Percentiles rank a stretch among this genome's conserved stretches.
These are phyloP conservation scores for Trichoderma atrobrunneum DNA, from an alignment of 2,329 filamentous ascomycete species.

Conservation along the genomic window DNA sequence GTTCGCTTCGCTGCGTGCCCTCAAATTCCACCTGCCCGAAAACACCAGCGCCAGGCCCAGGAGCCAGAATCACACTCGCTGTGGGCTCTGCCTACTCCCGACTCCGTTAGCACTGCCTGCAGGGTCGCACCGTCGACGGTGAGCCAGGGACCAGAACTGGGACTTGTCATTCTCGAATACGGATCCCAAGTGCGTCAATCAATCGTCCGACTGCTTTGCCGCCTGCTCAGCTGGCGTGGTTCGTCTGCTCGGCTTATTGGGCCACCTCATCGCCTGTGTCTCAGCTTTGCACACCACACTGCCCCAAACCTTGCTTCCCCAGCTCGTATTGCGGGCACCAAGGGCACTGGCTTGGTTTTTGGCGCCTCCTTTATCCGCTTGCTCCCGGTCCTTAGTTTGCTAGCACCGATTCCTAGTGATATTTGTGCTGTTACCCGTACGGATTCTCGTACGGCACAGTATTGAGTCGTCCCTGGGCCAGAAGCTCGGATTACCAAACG, in stretches of 20 bases:
- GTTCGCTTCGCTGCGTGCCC: not conserved
- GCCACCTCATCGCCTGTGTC: slow-evolving; percentile 20
- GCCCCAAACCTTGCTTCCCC: slow-evolving; percentile 18
- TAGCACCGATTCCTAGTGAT: not conserved
- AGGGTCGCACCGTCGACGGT: slow-evolving; percentile 9
- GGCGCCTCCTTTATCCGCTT: slow-evolving; percentile 13
- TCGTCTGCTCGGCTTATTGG: slow-evolving; percentile 13
- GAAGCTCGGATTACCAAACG: not conserved
- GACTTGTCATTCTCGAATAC: not conserved
- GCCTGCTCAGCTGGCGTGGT: slow-evolving; percentile 19
- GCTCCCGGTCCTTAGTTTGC: slow-evolving; percentile 2
- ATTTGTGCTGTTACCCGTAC: not conserved
- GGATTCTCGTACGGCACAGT: not conserved
- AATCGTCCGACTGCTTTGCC: not conserved
- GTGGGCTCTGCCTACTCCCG: slow-evolving; percentile 4
- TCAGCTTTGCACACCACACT: slow-evolving; percentile 10
- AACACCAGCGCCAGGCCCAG: not conserved
- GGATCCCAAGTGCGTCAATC: not conserved
- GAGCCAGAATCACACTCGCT: not conserved
- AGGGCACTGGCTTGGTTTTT: not conserved
- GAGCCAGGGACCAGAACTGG: not conserved
- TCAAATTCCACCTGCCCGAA: not conserved
- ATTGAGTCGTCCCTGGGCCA: not conserved
- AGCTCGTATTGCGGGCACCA: slow-evolving; percentile 20
- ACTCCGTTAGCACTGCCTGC: slow-evolving; percentile 12